A percentile compares a stretch with the other conserved stretches of the same genome.
Evolutionary conservation across 345 rosid genomes (phyloP).

Genomic region (Psidium guajava): DNA sequence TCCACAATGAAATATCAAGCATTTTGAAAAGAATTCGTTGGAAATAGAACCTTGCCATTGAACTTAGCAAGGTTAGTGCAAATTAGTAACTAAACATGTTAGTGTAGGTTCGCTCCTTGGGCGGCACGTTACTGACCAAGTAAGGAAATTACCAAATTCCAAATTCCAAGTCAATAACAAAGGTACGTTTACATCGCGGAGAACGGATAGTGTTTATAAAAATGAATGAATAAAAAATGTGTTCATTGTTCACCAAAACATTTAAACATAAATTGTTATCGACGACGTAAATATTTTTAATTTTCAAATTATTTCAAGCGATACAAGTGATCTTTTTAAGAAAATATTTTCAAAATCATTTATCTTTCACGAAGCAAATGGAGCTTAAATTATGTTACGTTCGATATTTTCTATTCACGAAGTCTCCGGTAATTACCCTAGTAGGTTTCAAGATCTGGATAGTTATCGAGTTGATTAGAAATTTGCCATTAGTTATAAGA

Average conservation of each 20-base stretch:
- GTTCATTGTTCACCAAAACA: no score
- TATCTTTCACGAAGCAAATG: no score
- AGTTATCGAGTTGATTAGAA: neutral
- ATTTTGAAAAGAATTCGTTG: neutral
- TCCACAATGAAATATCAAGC: neutral
- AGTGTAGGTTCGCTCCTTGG: neutral
- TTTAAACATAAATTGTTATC: no score
- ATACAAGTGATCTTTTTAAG: no score
- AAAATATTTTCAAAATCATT: no score
- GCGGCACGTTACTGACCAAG: neutral
- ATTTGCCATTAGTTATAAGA: neutral
- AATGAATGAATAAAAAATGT: no score
- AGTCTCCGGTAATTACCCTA: neutral
- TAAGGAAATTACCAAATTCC: neutral
- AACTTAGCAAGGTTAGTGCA: neutral
- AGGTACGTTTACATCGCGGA: no score
- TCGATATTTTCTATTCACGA: no score
- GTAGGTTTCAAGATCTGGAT: neutral
- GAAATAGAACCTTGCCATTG: neutral
- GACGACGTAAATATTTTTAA: no score
- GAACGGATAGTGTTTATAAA: no score
- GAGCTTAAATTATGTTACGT: no score
- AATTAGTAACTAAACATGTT: neutral
- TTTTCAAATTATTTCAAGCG: no score
- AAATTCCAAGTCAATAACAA: neutral